Evolutionary conservation across 768 basidiomycete species (phyloP), one percentile per base, ranked within the genome.

Genomic region (Suillus paluster): DNA sequence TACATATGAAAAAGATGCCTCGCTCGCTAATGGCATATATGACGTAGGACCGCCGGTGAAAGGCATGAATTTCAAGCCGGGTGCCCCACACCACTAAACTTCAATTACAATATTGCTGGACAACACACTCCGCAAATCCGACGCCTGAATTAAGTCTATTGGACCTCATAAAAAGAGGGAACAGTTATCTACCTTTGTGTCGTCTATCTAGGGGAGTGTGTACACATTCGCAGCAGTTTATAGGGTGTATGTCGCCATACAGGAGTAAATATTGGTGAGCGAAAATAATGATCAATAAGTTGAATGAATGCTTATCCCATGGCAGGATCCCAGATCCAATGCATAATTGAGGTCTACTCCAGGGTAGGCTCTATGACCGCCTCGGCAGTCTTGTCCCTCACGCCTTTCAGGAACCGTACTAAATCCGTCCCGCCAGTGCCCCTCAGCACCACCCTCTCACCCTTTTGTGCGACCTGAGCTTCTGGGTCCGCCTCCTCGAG

Each of bases 391-490:
- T 86, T 83, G 66, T 89, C 85, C 68, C 92, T 81, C 17, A 89
- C 85, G 25, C 82, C 82, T 72, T 88, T 93, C 66, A 95, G 73
- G 68, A 95, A 95, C 41, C 79, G 82, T n/a, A 90, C 85, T 49
- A 95, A 74, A 54, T 87, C 83, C 0, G 92, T 93, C 1, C 93
- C 93, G 10, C 93, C 93, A 0, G 92, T 94, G 0, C 94, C 94
- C 64, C 83, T 87, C 63, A 88, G 57, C 4, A 74, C 69, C 2
- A 57, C 65, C 17, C 66, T 58, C n/a, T 44, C 80, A 39, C 5
- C 54, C 55, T 63, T 70, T 70, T 64, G 73, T 68, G 38, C 72
- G n/a, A n/a, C 25, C 38, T 4, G 23, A 25, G 38, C 38, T 39
- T 8, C 10, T 19, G 44, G 34, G 63, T 57, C 64, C 12, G 38